Base-by-base conservation (phyloP, 257 asterid species). In the Solanum clarkiae region DNA sequence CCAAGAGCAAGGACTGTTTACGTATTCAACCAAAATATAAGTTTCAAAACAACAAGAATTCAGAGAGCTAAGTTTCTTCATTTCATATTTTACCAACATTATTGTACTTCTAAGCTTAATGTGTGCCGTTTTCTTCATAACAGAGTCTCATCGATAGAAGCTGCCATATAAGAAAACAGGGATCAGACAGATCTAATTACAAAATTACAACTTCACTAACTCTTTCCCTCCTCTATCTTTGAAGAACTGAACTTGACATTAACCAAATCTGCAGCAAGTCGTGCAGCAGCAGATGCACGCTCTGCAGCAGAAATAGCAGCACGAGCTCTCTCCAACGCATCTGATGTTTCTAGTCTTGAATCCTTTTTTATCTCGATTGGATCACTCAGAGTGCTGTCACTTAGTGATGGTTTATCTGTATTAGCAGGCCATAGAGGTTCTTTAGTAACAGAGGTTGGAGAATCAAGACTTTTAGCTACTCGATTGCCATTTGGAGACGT, bases 241-340 rank as follows among this genome's bases (percentile, higher is more conserved):
- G 71, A 55, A 4, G 89, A 54, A 70, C 87, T 82, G 36, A 86
- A 86, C 77, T 89, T 89, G 57, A 84, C 70, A 83, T 95, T 93
- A 51, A 91, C 97, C 86, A 96, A 83, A 87, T 90, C 91, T 82
- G 96, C 94, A 66, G 99, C 99, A 63, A 95, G 93, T 53, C 95
- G 97, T 11, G 99, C 99, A 88, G 98, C 92, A 86, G 97, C 91
- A 13, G 99, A 92, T 83, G 99, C 98, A n/a, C 92, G 98, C 17
- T 96, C 95, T 45, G 98, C 99, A 29, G 98, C 96, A 81, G 93
- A 92, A 86, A 96, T 92, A 62, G 99, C 98, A 87, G 88, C 84
- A 9, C 93, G 95, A 84, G 98, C 99, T 88, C 84, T 90, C 89
- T 90, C 92, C 87, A 95, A 44, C 20, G 81, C 94, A 75, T 93